Evolutionary conservation across 805 yeast genomes (phyloP).

Genomic region (Cyberlindnera maritima): DNA sequence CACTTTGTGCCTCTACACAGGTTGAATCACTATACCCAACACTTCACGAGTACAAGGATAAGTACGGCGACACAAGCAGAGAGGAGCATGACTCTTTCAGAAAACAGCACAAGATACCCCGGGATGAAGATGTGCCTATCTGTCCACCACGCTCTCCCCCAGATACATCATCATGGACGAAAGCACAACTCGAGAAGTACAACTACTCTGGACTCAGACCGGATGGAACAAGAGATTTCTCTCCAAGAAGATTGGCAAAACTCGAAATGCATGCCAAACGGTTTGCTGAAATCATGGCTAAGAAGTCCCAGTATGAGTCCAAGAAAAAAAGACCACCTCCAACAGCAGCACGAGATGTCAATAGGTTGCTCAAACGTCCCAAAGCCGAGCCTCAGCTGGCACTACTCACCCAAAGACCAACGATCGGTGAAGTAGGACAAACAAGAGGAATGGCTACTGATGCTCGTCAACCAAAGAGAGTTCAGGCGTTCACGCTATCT

Average conservation of each 20-base stretch:
- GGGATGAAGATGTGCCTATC: too few relatives aligned
- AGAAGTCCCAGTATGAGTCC: neutral
- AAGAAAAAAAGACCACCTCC: neutral
- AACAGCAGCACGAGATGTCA: neutral
- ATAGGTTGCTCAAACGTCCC: slow-evolving; percentile 4
- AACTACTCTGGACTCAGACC: neutral
- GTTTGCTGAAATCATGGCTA: neutral
- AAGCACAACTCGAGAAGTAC: neutral
- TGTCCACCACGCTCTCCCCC: neutral
- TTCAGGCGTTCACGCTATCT: slow-evolving; percentile 36
- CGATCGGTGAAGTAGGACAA: neutral
- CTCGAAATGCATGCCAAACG: neutral
- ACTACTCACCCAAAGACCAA: slow-evolving; percentile 15
- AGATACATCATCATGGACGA: neutral
- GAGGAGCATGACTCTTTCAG: neutral
- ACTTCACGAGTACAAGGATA: neutral
- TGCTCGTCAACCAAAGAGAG: slow-evolving; percentile 15
- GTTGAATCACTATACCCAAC: neutral
- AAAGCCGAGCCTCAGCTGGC: slow-evolving; percentile 11
- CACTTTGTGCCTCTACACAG: neutral
- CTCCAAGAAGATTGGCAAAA: neutral
- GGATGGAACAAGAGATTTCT: neutral
- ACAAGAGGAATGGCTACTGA: slow-evolving; percentile 9
- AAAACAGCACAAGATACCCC: too few relatives aligned
- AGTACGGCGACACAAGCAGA: neutral